Percentiles rank a stretch among this genome's conserved stretches.
Conservation (phyloP, 1,284 basidiomycete species). For the Puccinia hordei region DNA sequence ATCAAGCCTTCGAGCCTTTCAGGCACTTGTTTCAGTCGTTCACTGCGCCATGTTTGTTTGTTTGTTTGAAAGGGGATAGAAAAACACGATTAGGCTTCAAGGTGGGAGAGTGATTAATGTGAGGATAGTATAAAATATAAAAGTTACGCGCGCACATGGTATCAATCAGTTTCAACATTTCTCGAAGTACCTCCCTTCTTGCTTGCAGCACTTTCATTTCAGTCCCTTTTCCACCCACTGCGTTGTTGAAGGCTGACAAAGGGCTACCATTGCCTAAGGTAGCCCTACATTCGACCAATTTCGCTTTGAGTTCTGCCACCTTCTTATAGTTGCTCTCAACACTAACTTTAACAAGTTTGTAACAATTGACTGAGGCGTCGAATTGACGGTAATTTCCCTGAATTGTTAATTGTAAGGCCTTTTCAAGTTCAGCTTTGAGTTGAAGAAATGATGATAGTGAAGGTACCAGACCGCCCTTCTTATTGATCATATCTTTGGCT, state of each 20-base stretch:
- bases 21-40: conserved; percentile 84
- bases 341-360: conserved; percentile 61
- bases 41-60: conserved; percentile 66
- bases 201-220: conserved; percentile 44
- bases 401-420: conserved; percentile 73
- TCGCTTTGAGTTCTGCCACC: conserved; percentile 39
- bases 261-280: conserved; percentile 32
- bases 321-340: conserved; percentile 40
- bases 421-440: conserved; percentile 74
- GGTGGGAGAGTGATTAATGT: not conserved
- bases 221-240: conserved; percentile 46
- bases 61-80: not conserved
- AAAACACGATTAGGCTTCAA: conserved; percentile 34
- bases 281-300: conserved; percentile 40
- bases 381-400: conserved; percentile 86
- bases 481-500: conserved; percentile 50
- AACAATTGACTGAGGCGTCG: conserved; percentile 83
- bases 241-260: conserved; percentile 27
- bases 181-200: conserved; percentile 42
- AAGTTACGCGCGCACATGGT: conserved; percentile 50
- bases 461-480: conserved; percentile 60
- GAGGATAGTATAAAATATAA: not conserved
- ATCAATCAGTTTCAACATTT: conserved; percentile 50
- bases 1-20: conserved; percentile 91
- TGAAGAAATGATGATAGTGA: conserved; percentile 67